These are phyloP conservation scores for Parmelia sp. DNA, from an alignment of 495 filamentous ascomycete species.

Conservation along the genomic window DNA sequence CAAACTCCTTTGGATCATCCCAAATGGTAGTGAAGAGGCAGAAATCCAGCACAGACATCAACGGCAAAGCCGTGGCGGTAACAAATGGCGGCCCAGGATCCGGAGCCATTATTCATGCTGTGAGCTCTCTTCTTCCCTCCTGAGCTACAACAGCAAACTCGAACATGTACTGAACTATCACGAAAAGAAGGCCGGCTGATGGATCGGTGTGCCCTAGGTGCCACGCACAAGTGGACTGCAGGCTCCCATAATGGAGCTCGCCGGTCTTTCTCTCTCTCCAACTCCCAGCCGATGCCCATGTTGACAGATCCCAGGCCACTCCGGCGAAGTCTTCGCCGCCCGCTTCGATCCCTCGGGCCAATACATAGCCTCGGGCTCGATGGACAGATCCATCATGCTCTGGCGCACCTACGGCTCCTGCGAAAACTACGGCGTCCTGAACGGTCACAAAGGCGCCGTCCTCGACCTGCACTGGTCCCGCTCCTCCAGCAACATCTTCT, in stretches of 20 bases:
- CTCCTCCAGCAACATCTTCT: slow-evolving; percentile 84
- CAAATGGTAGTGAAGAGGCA: slow-evolving; percentile 87
- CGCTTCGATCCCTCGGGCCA: slow-evolving; percentile 84
- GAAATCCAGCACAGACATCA: slow-evolving; percentile 61
- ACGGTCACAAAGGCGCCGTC: slow-evolving; percentile 81
- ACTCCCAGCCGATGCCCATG: neutral
- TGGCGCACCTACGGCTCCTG: slow-evolving; percentile 90
- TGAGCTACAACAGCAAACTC: neutral
- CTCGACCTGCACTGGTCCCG: slow-evolving; percentile 95
- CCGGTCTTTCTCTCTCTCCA: slow-evolving; percentile 40
- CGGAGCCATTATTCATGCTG: slow-evolving; percentile 77
- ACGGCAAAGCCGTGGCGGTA: slow-evolving; percentile 53
- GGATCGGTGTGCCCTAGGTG: slow-evolving; percentile 46
- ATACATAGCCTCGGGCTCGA: slow-evolving; percentile 87
- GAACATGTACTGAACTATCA: slow-evolving; percentile 22
- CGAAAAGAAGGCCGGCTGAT: slow-evolving; percentile 30
- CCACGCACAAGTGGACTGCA: slow-evolving; percentile 80
- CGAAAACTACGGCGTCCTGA: slow-evolving; percentile 84
- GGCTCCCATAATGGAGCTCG: slow-evolving; percentile 91
- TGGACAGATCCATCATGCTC: slow-evolving; percentile 89
- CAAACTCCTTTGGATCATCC: slow-evolving; percentile 67
- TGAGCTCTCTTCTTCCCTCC: slow-evolving; percentile 43
- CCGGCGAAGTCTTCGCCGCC: slow-evolving; percentile 81
- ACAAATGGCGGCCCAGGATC: slow-evolving; percentile 59
- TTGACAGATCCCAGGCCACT: slow-evolving; percentile 44